phyloP scores from a whole-genome alignment of 1,139 yeast species.

The Suhomyces guaymorum region DNA sequence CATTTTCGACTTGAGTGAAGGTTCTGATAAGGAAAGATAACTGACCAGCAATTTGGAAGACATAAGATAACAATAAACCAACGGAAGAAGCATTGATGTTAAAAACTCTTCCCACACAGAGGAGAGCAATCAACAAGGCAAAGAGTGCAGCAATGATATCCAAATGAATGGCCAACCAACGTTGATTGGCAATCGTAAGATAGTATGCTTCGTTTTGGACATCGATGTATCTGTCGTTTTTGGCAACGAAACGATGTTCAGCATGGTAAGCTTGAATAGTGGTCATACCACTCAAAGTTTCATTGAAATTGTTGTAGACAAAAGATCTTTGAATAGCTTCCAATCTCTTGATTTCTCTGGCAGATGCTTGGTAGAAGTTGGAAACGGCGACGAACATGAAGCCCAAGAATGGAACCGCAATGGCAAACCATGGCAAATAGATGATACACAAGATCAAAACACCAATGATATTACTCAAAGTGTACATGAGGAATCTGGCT shows the following conservation, averaged over 20 bases:
- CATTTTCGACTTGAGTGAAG: slow-evolving; percentile 72
- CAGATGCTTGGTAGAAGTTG: slow-evolving; percentile 65
- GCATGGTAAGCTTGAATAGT: slow-evolving; percentile 66
- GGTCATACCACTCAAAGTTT: slow-evolving; percentile 67
- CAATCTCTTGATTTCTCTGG: slow-evolving; percentile 76
- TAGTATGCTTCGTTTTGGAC: slow-evolving; percentile 73
- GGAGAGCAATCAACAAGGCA: slow-evolving; percentile 52
- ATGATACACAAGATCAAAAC: slow-evolving; percentile 66
- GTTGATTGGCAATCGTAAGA: slow-evolving; percentile 65
- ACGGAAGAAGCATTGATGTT: slow-evolving; percentile 63
- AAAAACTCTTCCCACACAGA: slow-evolving; percentile 67
- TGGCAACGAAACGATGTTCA: slow-evolving; percentile 49
- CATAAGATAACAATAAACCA: slow-evolving; percentile 69
- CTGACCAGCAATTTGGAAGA: slow-evolving; percentile 50
- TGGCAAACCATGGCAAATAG: slow-evolving; percentile 63
- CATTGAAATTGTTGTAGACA: slow-evolving; percentile 77
- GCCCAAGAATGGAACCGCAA: slow-evolving; percentile 46
- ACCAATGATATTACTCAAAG: slow-evolving; percentile 58
- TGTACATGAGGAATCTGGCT: slow-evolving; percentile 50
- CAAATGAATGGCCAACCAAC: slow-evolving; percentile 74
- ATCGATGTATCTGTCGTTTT: slow-evolving; percentile 54
- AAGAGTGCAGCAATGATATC: slow-evolving; percentile 44
- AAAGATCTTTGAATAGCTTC: slow-evolving; percentile 77
- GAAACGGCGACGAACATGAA: slow-evolving; percentile 38
- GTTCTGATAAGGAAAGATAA: slow-evolving; percentile 52